Conservation (phyloP, 768 basidiomycete species). For the Kwoniella mangroviensis region DNA sequence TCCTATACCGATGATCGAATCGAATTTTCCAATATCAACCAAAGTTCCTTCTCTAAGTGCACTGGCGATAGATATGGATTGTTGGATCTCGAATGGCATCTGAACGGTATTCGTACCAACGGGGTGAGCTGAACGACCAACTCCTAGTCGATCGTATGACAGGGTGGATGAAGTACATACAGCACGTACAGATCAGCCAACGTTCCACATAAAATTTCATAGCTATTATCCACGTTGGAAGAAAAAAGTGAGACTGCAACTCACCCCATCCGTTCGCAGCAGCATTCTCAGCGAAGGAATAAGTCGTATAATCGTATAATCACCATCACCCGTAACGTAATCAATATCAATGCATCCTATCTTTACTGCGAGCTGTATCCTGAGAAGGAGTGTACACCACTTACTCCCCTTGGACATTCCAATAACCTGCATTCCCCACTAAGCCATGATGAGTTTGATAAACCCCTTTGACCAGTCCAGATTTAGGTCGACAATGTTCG, state of each 20-base stretch:
- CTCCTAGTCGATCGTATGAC: conserved; percentile 47
- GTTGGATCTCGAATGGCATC: conserved; percentile 44
- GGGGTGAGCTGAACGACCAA: conserved; percentile 42
- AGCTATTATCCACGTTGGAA: no score
- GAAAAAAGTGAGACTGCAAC: no score
- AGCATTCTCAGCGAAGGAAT: conserved; percentile 44
- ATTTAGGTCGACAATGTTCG: conserved; percentile 40
- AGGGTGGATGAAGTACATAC: conserved; percentile 28
- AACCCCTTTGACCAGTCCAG: conserved; percentile 25
- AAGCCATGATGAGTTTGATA: conserved; percentile 31
- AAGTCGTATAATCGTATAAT: conserved; percentile 19
- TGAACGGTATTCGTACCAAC: conserved; percentile 44
- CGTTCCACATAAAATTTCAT: no score
- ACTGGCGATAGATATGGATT: conserved; percentile 32
- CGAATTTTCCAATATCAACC: conserved; percentile 26
- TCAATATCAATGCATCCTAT: no score
- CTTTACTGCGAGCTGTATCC: no score
- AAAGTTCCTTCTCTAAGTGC: conserved; percentile 32
- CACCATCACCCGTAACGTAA: not conserved
- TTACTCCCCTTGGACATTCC: conserved; percentile 28
- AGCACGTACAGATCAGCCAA: not conserved
- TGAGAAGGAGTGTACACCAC: not conserved
- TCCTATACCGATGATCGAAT: conserved; percentile 40
- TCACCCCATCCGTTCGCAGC: conserved; percentile 29
- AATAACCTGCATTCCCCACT: conserved; percentile 5